Evolutionary conservation across 2,329 filamentous ascomycete species (phyloP).

Genomic region (Ploettnerulaceae sp.): DNA sequence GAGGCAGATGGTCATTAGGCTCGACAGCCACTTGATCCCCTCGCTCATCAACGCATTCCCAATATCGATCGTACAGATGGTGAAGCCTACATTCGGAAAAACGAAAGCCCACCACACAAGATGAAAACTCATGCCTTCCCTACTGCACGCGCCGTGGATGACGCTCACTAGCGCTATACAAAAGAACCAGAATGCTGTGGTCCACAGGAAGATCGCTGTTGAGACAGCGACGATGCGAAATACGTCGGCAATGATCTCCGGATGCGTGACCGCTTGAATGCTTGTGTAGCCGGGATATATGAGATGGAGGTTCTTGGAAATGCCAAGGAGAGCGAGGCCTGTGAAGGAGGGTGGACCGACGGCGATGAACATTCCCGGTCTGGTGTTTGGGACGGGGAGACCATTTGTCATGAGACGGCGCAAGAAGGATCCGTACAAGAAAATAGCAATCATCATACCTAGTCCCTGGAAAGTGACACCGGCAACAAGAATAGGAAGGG

Average conservation of each 20-base stretch:
- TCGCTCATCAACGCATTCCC: constrained; percentile 44
- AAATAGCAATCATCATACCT: constrained; percentile 61
- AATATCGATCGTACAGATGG: constrained; percentile 51
- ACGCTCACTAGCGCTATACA: constrained; percentile 38
- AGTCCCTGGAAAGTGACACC: constrained; percentile 67
- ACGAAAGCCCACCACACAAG: constrained; percentile 62
- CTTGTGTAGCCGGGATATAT: constrained; percentile 26
- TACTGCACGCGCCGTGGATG: constrained; percentile 37
- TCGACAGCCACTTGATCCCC: constrained; percentile 44
- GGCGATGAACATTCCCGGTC: constrained; percentile 69
- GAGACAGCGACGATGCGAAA: constrained; percentile 37
- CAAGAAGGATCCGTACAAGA: constrained; percentile 71
- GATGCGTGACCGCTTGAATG: constrained; percentile 37
- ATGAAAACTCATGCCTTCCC: constrained; percentile 49
- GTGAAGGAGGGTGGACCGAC: constrained; percentile 73
- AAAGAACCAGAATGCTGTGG: constrained; percentile 54
- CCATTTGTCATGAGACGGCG: constrained; percentile 58
- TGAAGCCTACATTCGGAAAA: constrained; percentile 58
- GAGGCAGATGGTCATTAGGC: constrained; percentile 46
- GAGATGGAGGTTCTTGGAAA: constrained; percentile 49
- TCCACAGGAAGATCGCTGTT: constrained; percentile 58
- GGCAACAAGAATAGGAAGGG: constrained; percentile 59
- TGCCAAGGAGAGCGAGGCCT: constrained; percentile 63
- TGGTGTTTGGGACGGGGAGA: constrained; percentile 57
- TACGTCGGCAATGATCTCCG: constrained; percentile 34